phyloP scores from a whole-genome alignment of 2,329 filamentous ascomycete genomes.

The Clarireedia monteithiana region DNA sequence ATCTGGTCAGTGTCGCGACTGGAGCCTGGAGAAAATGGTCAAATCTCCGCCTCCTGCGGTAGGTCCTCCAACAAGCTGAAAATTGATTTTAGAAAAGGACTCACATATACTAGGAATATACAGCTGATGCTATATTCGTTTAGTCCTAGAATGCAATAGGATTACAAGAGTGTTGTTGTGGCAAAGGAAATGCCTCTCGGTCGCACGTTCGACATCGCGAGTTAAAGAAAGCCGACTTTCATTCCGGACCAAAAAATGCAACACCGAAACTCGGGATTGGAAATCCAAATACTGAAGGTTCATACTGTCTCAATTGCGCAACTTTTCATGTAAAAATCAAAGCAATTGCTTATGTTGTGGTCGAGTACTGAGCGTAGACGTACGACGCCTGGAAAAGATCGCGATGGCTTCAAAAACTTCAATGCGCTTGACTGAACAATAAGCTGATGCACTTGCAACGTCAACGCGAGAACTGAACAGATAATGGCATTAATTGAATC shows the following conservation, averaged over 20 bases:
- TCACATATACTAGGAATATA: no score
- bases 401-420: slow-evolving; percentile 4
- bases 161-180: neutral
- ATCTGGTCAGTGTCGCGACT: neutral
- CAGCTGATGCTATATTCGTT: no score
- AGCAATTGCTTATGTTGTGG: neutral
- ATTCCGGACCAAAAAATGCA: neutral
- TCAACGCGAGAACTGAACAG: neutral
- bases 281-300: neutral
- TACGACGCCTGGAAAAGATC: slow-evolving; percentile 2
- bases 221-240: slow-evolving; percentile 3
- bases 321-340: neutral
- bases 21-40: neutral
- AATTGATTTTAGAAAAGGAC: no score
- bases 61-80: neutral
- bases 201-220: slow-evolving; percentile 3
- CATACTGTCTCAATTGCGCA: slow-evolving; percentile 4
- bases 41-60: neutral
- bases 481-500: neutral
- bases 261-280: neutral
- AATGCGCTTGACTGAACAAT: neutral
- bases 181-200: neutral
- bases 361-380: neutral
- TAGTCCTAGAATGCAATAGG: neutral
- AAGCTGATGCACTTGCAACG: slow-evolving; percentile 4